phyloP scores from a whole-genome alignment of 1,284 basidiomycete species.

The Malassezia brasiliensis region DNA sequence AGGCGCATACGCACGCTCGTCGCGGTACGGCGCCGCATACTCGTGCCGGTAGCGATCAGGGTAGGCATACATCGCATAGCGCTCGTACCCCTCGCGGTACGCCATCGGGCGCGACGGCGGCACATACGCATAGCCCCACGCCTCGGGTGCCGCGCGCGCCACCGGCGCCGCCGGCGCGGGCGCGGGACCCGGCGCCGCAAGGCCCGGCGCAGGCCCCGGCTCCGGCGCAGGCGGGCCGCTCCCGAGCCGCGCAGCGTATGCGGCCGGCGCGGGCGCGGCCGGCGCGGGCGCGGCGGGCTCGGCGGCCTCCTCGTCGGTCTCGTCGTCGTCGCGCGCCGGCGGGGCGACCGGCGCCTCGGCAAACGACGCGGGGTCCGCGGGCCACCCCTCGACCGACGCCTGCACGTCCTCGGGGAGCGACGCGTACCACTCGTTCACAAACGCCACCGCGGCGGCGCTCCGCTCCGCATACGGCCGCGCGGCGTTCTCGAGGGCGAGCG shows the following conservation, averaged over 20 bases:
- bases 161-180: too few relatives aligned
- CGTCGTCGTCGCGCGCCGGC: conserved; percentile 7
- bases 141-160: background rate
- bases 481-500: conserved; percentile 28
- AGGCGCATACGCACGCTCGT: background rate
- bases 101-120: background rate
- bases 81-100: conserved; percentile 10
- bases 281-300: background rate
- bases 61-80: conserved; percentile 1
- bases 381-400: conserved; percentile 10
- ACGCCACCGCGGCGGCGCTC: conserved; percentile 2
- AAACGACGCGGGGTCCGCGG: conserved; percentile 4
- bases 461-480: conserved; percentile 22
- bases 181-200: background rate
- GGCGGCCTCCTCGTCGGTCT: conserved; percentile 15
- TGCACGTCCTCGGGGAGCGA: conserved; percentile 5
- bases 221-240: too few relatives aligned
- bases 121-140: background rate
- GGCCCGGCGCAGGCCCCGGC: background rate
- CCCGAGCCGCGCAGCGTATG: background rate
- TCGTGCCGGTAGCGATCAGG: background rate
- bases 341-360: background rate
- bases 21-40: background rate
- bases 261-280: background rate
- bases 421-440: conserved; percentile 14